Evolutionary conservation across 176 grass and related monocot species (phyloP).

Genomic region (Cenchrus fungigraminus): DNA sequence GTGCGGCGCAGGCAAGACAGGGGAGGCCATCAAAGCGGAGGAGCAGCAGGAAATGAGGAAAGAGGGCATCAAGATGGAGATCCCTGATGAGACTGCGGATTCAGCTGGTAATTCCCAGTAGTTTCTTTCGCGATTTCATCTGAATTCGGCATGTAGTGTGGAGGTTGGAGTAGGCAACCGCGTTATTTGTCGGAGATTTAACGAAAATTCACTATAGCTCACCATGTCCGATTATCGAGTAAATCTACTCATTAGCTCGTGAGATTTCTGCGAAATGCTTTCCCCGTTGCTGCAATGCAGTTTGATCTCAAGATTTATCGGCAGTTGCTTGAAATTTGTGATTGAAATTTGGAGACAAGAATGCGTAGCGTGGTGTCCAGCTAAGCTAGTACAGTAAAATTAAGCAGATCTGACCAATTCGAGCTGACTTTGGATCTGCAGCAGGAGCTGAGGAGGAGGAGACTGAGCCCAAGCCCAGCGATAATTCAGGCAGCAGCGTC

Average conservation of each 20-base stretch:
- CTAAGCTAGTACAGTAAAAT: neutral
- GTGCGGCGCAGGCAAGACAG: slow-evolving; percentile 42
- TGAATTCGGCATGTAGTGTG: neutral
- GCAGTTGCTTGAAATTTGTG: neutral
- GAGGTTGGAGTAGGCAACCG: neutral
- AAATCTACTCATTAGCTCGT: neutral
- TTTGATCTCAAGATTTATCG: neutral
- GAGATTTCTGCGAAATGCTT: neutral
- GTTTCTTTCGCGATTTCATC: neutral
- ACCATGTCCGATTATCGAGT: neutral
- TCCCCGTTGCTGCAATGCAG: neutral
- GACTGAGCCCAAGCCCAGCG: neutral
- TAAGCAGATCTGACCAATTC: slow-evolving; percentile 29
- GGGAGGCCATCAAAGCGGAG: slow-evolving; percentile 54
- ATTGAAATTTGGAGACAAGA: neutral
- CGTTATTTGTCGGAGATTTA: neutral
- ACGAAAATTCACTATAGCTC: neutral
- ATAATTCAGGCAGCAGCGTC: neutral
- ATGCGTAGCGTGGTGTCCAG: neutral
- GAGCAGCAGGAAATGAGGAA: slow-evolving; percentile 44
- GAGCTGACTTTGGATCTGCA: slow-evolving; percentile 18
- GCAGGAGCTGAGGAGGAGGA: slow-evolving; percentile 44
- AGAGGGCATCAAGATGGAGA: slow-evolving; percentile 1
- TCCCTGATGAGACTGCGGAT: neutral
- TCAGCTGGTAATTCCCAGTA: slow-evolving; percentile 30